A percentile compares a stretch with the other conserved stretches of the same genome.
Conservation (phyloP, 2,329 filamentous ascomycete genomes). For the Colletotrichum siamense region DNA sequence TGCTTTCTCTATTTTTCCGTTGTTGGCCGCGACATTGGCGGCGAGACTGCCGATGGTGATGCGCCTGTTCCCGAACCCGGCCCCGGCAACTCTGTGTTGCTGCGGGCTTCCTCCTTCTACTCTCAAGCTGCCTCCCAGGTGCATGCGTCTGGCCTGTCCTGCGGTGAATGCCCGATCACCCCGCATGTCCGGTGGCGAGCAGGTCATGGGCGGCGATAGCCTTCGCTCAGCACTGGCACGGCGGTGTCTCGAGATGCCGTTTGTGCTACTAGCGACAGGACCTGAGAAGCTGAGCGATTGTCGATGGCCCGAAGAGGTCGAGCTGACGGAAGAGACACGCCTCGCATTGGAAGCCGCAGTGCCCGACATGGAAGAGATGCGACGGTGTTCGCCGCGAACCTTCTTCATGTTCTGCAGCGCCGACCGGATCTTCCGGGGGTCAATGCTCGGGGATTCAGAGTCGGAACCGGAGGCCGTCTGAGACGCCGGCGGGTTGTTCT, state of each 20-base stretch:
- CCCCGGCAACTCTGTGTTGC: constrained; percentile 23
- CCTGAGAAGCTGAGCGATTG: constrained; percentile 42
- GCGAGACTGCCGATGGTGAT: constrained; percentile 23
- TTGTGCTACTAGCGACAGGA: constrained; percentile 53
- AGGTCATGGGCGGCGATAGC: constrained; percentile 58
- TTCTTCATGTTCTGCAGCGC: constrained; percentile 60
- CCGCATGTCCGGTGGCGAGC: constrained; percentile 49
- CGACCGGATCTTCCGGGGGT: constrained; percentile 59
- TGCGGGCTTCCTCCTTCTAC: constrained; percentile 27
- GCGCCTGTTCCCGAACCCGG: constrained; percentile 21
- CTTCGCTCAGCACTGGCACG: constrained; percentile 56
- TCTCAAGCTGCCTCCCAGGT: constrained; percentile 49
- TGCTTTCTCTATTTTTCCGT: constrained; percentile 21
- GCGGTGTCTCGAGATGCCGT: constrained; percentile 61
- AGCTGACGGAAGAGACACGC: constrained; percentile 49
- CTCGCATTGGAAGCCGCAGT: constrained; percentile 40
- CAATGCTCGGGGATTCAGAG: constrained; percentile 55
- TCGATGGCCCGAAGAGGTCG: constrained; percentile 1
- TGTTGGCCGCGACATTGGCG: background rate
- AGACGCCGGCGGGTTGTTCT: constrained; percentile 57
- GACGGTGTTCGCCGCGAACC: constrained; percentile 40
- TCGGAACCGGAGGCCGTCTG: constrained; percentile 46
- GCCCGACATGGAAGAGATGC: constrained; percentile 45
- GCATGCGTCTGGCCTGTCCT: constrained; percentile 64
- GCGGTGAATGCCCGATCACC: constrained; percentile 51